phyloP scores from a whole-genome alignment of 306 rosid genomes.

The Rosa persica region DNA sequence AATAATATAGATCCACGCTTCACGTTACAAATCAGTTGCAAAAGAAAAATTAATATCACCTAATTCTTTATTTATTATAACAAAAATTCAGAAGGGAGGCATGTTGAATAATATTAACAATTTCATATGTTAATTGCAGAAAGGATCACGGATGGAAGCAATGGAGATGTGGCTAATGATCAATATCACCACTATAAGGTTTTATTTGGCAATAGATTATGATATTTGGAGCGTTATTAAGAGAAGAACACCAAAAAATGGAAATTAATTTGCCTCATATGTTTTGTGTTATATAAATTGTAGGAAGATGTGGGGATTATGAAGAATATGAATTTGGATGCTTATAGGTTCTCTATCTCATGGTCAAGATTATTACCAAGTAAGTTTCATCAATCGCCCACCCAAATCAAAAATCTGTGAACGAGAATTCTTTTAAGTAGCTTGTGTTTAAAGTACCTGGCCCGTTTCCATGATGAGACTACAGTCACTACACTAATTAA shows the following conservation, averaged over 20 bases:
- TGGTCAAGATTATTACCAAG: conserved; percentile 76
- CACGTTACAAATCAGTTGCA: too few relatives aligned
- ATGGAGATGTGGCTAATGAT: conserved; percentile 16
- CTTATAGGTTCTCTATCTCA: conserved; percentile 66
- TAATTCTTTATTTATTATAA: too few relatives aligned
- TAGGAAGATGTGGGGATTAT: conserved; percentile 63
- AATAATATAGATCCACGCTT: too few relatives aligned
- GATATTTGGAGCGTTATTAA: background rate
- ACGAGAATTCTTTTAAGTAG: background rate
- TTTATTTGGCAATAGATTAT: too few relatives aligned
- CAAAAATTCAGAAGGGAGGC: too few relatives aligned
- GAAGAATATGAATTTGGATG: conserved; percentile 58
- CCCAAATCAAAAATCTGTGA: background rate
- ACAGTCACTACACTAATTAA: background rate
- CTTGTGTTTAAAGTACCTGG: background rate
- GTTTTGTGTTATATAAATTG: background rate
- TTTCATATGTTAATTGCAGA: conserved; percentile 27
- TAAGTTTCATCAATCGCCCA: conserved; percentile 14
- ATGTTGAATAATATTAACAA: background rate
- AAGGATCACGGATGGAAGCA: conserved; percentile 32
- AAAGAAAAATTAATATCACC: too few relatives aligned
- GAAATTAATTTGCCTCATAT: background rate
- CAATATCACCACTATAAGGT: conserved; percentile 31
- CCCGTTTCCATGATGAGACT: background rate
- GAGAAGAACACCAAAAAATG: background rate